Base-by-base conservation (phyloP, 2,329 filamentous ascomycete species). In the Sporothrix globosa region DNA sequence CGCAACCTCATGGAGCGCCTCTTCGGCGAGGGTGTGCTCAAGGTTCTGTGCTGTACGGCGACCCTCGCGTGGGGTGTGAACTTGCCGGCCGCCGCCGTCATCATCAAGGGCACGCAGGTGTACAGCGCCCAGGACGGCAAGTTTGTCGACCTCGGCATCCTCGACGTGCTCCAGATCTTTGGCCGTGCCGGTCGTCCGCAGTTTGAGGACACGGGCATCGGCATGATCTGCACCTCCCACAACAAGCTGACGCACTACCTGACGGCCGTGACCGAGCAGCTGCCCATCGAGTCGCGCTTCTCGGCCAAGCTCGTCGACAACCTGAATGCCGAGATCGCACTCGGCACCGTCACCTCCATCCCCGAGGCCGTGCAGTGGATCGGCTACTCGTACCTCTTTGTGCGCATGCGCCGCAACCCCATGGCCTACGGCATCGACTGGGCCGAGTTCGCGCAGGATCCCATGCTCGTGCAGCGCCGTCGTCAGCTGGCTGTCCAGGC, bases 1-100 rank as follows among this genome's bases (percentile, higher is more conserved):
- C 87, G 96, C 73, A 99, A 99, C 75, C 82, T 97, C n/a, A 93
- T 97, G 84, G 96, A 99, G 79, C 89, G 92, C 21, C 86, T 98
- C 19, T 99, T 99, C 75, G 88, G 86, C 3, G 91, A 96, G 74
- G 96, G 96, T 34, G 90, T 98, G n/a, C 87, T 98, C 75, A 97
- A 96, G 79, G 94, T 99, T 0, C 90, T 99, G 27, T 98, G 95
- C 84, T 99, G 96, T 88, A 99, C 96, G 2, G 96, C 96, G 13
- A 99, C 96, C 0, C 85, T 99, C 34, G 96, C 96, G 0, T 99
- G 96, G 96, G 96, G 96, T 89, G 95, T 99, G 78, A 99, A 99
- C 80, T 87, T 99, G 80, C 96, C 96, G 0, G 96, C 96, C 46
- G 96, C 96, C 0, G 96, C 96, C 0, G 96, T 99, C 67, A 87